Evolutionary conservation across 2,329 filamentous ascomycete species (phyloP).

Genomic region (Neofusicoccum umdonicola): DNA sequence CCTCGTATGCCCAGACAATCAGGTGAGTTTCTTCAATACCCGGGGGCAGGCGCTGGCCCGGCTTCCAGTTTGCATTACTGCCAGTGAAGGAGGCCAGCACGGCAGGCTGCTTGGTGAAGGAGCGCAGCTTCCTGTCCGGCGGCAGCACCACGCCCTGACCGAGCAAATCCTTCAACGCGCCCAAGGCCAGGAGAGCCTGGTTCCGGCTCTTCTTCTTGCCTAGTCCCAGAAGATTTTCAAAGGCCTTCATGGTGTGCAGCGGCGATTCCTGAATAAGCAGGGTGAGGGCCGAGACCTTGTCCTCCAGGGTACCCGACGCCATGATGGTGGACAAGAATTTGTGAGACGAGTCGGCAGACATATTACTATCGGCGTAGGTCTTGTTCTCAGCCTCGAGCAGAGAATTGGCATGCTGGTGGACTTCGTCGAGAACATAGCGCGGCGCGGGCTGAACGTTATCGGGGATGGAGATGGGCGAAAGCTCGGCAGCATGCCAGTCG

Average conservation of each 20-base stretch:
- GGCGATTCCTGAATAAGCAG: slow-evolving; percentile 94
- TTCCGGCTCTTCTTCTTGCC: slow-evolving; percentile 93
- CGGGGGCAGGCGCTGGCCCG: slow-evolving; percentile 68
- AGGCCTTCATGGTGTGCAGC: slow-evolving; percentile 83
- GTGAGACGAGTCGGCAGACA: slow-evolving; percentile 80
- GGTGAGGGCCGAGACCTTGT: slow-evolving; percentile 94
- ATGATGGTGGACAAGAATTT: slow-evolving; percentile 98
- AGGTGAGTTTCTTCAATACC: slow-evolving; percentile 73
- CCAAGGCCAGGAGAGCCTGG: slow-evolving; percentile 88
- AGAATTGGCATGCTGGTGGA: slow-evolving; percentile 69
- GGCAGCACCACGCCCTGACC: slow-evolving; percentile 86
- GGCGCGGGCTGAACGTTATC: slow-evolving; percentile 49
- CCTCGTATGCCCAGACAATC: slow-evolving; percentile 86
- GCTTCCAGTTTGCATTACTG: slow-evolving; percentile 61
- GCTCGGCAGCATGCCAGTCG: slow-evolving; percentile 64
- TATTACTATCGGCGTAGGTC: slow-evolving; percentile 67
- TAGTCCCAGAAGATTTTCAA: slow-evolving; percentile 77
- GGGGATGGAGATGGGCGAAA: slow-evolving; percentile 52
- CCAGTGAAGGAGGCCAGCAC: slow-evolving; percentile 70
- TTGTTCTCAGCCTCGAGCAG: slow-evolving; percentile 77
- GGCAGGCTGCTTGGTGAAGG: slow-evolving; percentile 76
- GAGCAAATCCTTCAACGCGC: slow-evolving; percentile 89
- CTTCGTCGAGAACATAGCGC: slow-evolving; percentile 53
- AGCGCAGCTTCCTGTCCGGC: slow-evolving; percentile 72
- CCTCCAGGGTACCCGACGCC: slow-evolving; percentile 90